Base-by-base conservation (phyloP, 1,139 yeast genomes). In the Pichia inconspicua region DNA sequence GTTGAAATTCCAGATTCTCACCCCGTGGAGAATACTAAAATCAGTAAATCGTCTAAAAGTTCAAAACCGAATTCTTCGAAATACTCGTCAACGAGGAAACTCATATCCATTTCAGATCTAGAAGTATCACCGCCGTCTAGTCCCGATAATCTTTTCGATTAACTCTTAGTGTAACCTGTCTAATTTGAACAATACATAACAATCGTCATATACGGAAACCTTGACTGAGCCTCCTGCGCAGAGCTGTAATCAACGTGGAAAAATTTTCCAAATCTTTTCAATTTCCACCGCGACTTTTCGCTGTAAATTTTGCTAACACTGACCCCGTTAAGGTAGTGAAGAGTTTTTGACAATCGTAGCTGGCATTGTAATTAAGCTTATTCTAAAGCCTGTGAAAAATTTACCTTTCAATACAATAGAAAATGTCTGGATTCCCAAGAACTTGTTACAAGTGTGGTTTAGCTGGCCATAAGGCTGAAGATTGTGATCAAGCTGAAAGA, bases 371-470 rank as follows among this genome's bases (percentile, higher is more conserved):
- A 3, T 34, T 34, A 34, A 34, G 37, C 37, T 34, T 34, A 3
- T 9, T 15, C 9, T 3, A 2, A 9, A 34, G 17, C 12, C 32
- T 11, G 30, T 27, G 34, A 30, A 30, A 2, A 30, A 14, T 14
- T 5, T 12, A 9, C 17, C 39, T 19, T 11, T 14, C 9, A 28
- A 12, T 10, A 25, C 5, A 25, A 22, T 35, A 17, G 12, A 30
- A 30, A 78, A 80, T 81, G 68, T 77, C 81, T 59, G 48, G 50
- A 10, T 83, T 80, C 72, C 88, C 87, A 71, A 83, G 84, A 78
- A 83, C 89, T 58, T 84, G 94, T 74, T 84, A 80, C 77, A 87
- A 86, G 70, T 89, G 96, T 73, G 96, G 96, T 63, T 87, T 86
- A 72, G 77, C 84, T 58, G 96, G 96, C 60, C 96, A 88, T 74